Evolutionary conservation across 2,329 filamentous ascomycete species (phyloP), one percentile per base, ranked within the genome.

Genomic region (Microsporum ferrugineum): DNA sequence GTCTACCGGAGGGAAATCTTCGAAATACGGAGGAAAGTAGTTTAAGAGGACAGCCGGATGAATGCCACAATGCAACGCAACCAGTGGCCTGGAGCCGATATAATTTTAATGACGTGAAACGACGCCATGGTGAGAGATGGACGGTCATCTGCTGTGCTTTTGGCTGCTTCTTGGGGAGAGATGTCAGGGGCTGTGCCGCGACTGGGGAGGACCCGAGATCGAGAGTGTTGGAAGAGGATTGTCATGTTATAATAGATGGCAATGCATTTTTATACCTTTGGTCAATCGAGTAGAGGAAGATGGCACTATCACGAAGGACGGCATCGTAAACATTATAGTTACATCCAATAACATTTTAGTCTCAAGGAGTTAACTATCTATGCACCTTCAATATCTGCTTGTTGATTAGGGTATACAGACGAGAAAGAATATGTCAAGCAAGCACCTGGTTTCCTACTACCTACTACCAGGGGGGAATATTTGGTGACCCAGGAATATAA

Each of bases 1-100:
- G 39, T 75, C 71, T 1, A 73, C 71, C 2, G 73, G 73, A 10
- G 62, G 59, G 29, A 58, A 57, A n/a, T 38, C 33, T 5, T 43
- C 34, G 38, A 59, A 59, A 34, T 43, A 23, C 29, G 39, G 57
- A 29, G 41, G 57, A 34, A 59, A 47, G 34, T 63, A 61, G 59
- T 23, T 23, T 23, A 53, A n/a, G 39, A n/a, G 17, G 59, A 47
- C 60, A 38, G 17, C 56, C 36, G 5, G 6, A 1, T 29, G 27
- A 29, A 31, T 33, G 49, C 31, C 49, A 34, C 27, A 53, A 23
- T 1, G 49, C 49, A 53, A 53, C 12, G 49, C 27, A 53, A 53
- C 4, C 12, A 53, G 27, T 53, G 29, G 49, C 49, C 49, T 53
- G 49, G 49, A 53, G 49, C 49, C 49, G 8, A 53, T 33, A 34